Evolutionary conservation across 768 basidiomycete species (phyloP), one percentile per base, ranked within the genome.

Genomic region (Fibroporia radiculosa): DNA sequence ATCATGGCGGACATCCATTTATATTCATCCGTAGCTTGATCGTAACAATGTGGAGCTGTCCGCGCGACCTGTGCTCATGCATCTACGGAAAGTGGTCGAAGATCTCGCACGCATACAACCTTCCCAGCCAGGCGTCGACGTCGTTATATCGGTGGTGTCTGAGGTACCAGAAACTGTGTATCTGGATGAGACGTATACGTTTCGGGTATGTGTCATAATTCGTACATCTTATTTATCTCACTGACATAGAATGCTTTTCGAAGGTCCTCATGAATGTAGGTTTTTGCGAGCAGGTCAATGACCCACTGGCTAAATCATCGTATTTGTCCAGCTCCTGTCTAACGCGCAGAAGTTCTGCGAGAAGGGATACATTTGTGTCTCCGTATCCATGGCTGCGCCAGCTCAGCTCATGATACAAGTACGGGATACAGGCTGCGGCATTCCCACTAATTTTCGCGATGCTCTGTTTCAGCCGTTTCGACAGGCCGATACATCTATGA

Each of bases 271-370:
- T 57, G 59, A 61, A 61, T 19, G 59, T 61, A 31, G 43, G 57
- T 40, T 1, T 24, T 19, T 4, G 13, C 6, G 5, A 11, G 12
- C 38, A 19, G 5, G 12, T 10, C 29, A n/a, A 10, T 8, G 10
- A 28, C 31, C 33, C 28, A 22, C 22, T 42, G n/a, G 11, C 19
- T 3, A 33, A 43, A 12, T 29, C 22, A 24, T 14, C 38, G 20
- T 6, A 1, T 38, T 23, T 6, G 16, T 23, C 1, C 23, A 60
- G 59, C 51, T 60, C 1, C 49, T 60, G 1, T 60, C 56, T 1
- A 60, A 60, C 34, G 59, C 59, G 0, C 56, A 58, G 48, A 60
- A 60, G 35, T 60, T 60, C 46, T 56, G 55, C 38, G 56, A 60
- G 24, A 40, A 52, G 16, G 59, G 59, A 14, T 58, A 52, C 41